A percentile compares a stretch with the other conserved stretches of the same genome.
Evolutionary conservation across 371 early-diverging fungal species (phyloP).

Genomic region (Enteropsectra breve): DNA sequence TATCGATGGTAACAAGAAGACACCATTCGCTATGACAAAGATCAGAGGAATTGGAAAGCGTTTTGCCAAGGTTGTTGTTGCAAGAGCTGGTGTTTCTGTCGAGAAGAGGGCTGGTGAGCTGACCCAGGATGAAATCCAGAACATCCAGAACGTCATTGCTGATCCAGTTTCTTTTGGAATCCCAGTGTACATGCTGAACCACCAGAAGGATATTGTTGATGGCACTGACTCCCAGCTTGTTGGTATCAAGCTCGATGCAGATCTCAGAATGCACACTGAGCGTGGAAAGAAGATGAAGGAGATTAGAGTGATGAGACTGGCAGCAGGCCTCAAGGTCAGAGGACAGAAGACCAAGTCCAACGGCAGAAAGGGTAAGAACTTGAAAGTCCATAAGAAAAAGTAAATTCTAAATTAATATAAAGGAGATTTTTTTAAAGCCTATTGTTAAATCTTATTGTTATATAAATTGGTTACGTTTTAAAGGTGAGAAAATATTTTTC

Average conservation of each 20-base stretch:
- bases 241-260: conserved; percentile 72
- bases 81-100: conserved; percentile 88
- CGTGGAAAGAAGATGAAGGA: conserved; percentile 60
- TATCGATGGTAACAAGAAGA: conserved; percentile 86
- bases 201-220: conserved; percentile 84
- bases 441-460: too few species aligned
- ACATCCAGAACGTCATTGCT: conserved; percentile 73
- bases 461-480: too few species aligned
- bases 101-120: conserved; percentile 93
- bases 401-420: conserved; percentile 37
- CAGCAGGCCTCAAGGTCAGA: conserved; percentile 70
- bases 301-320: conserved; percentile 55
- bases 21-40: conserved; percentile 83
- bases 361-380: conserved; percentile 83
- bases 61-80: conserved; percentile 86
- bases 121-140: conserved; percentile 75
- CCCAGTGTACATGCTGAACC: conserved; percentile 92
- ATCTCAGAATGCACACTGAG: conserved; percentile 57
- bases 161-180: conserved; percentile 84
- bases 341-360: conserved; percentile 93
- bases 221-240: conserved; percentile 82
- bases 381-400: conserved; percentile 92
- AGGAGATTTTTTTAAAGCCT: background rate
- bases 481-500: too few species aligned
- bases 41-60: conserved; percentile 96